Percentiles rank a stretch among this genome's conserved stretches.
These are phyloP conservation scores for Uncinocarpus reesii DNA, from an alignment of 2,329 filamentous ascomycete species.

Conservation along the genomic window DNA sequence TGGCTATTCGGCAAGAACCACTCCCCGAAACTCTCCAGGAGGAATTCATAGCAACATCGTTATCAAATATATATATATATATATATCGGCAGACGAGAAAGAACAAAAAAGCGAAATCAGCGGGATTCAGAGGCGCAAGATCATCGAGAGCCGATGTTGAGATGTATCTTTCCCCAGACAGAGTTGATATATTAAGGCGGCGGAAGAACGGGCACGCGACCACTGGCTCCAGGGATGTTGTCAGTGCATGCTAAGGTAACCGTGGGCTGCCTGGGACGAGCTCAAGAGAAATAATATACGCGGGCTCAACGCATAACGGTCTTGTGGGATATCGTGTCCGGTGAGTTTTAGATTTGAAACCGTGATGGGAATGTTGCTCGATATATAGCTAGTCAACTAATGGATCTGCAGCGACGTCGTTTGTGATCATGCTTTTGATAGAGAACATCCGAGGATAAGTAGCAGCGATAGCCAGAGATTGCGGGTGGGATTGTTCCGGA, in stretches of 20 bases:
- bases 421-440: too few relatives aligned
- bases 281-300: too few relatives aligned
- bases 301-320: too few relatives aligned
- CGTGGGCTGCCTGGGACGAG: neutral
- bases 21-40: neutral
- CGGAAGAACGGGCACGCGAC: neutral
- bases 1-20: neutral
- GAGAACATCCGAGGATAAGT: too few relatives aligned
- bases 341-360: neutral
- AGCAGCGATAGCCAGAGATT: too few relatives aligned
- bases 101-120: neutral
- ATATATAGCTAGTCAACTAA: too few relatives aligned
- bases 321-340: neutral
- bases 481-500: too few relatives aligned
- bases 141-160: too few relatives aligned
- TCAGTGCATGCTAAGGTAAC: neutral
- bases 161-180: neutral
- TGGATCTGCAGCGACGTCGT: too few relatives aligned
- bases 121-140: too few relatives aligned
- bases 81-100: neutral
- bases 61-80: too few relatives aligned
- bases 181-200: neutral
- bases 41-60: slow-evolving; percentile 6
- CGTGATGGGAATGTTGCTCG: too few relatives aligned
- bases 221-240: neutral